Evolutionary conservation across 2,329 filamentous ascomycete species (phyloP), one percentile per base, ranked within the genome.

Genomic region (Aspergillus latus): DNA sequence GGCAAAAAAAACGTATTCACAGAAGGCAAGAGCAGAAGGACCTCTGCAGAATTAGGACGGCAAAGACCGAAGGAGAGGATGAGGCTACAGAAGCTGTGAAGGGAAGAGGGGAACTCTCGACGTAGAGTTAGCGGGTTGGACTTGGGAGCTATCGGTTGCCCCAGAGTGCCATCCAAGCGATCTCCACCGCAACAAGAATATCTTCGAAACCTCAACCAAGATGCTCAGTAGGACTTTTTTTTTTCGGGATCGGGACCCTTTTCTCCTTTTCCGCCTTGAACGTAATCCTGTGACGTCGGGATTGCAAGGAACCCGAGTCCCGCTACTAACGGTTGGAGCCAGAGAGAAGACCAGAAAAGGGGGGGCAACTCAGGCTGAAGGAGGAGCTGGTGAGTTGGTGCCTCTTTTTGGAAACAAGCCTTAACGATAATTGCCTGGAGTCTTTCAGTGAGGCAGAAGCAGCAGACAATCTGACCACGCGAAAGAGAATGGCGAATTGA

Each of bases 401-500:
- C 56, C 49, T 51, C 53, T 59, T 54, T 42, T 52, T 44, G 16
- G 51, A 53, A 49, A 50, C 42, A 40, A 54, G 45, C 30, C 44
- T 47, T 47, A 47, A 47, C 29, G 30, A 47, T 47, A 47, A 32
- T 47, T 47, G 44, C 52, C 28, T n/a, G 37, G 46, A 52, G 45
- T 57, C 42, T 58, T 49, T 48, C 52, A 51, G 42, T 48, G 54
- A 58, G 37, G 50, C 44, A 51, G 52, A 48, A 49, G 56, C 49
- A 42, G 57, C 46, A 54, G 48, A 45, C 36, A 56, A 61, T 62
- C 60, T 54, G 62, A 59, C 51, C 56, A 59, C 56, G 49, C 56
- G 56, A 71, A 67, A 69, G 66, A 68, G 63, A 67, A 64, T 61
- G 65, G 70, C 65, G 60, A 63, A 65, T 62, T 62, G 65, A 66